Evolutionary conservation across 176 grass and related monocot genomes (phyloP).

Genomic region (bread wheat (Triticum aestivum)): DNA sequence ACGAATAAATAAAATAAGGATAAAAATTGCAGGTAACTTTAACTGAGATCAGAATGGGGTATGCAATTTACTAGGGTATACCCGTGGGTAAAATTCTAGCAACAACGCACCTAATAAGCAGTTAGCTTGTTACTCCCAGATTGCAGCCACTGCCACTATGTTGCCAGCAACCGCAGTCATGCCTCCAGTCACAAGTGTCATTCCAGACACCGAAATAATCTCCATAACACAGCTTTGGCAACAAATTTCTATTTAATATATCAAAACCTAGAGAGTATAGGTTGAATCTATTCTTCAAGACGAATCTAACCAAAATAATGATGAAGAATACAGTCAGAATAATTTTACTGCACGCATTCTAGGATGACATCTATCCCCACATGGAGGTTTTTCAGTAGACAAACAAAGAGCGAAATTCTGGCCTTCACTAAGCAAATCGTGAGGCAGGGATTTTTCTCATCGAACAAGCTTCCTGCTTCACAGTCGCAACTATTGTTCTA

Average conservation of each 20-base stretch:
- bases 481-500: background rate
- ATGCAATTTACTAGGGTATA: background rate
- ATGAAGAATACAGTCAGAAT: background rate
- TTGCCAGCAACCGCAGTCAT: background rate
- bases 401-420: background rate
- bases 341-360: too few relatives aligned
- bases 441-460: background rate
- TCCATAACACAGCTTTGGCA: background rate
- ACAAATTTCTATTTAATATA: background rate
- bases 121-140: background rate
- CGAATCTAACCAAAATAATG: background rate
- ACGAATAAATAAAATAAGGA: background rate
- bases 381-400: background rate
- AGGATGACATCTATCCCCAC: background rate
- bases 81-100: background rate
- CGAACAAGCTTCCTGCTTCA: background rate
- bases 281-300: background rate
- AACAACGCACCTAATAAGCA: background rate
- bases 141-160: background rate
- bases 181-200: background rate
- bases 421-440: background rate
- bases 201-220: background rate
- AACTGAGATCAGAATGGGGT: background rate
- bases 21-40: background rate
- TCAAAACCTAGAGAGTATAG: background rate